A percentile compares a stretch with the other conserved stretches of the same genome.
Evolutionary conservation across 371 early-diverging fungal species (phyloP).

Genomic region (Rhizomucor pusillus): DNA sequence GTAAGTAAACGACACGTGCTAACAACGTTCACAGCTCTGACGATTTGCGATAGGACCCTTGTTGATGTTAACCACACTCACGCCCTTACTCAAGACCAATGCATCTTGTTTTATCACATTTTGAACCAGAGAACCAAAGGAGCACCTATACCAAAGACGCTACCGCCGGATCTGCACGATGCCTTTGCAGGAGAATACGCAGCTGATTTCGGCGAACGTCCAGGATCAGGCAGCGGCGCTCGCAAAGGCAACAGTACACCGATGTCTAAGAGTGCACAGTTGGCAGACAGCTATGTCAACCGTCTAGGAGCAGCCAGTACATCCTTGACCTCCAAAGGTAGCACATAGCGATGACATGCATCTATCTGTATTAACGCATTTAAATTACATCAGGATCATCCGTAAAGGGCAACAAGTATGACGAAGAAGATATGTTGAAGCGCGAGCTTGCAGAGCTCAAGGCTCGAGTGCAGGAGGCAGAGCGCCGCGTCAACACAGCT

Average conservation of each 20-base stretch:
- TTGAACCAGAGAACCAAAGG: constrained; percentile 57
- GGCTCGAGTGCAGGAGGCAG: constrained; percentile 40
- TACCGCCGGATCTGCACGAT: constrained; percentile 49
- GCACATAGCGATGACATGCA: not conserved
- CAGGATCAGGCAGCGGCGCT: constrained; percentile 46
- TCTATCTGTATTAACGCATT: not conserved
- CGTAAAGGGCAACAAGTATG: constrained; percentile 31
- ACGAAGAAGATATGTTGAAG: constrained; percentile 48
- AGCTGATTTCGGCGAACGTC: constrained; percentile 49
- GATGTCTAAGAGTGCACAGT: constrained; percentile 46
- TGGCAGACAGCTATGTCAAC: constrained; percentile 52
- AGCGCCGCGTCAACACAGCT: constrained; percentile 23
- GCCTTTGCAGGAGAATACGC: constrained; percentile 57
- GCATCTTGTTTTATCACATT: constrained; percentile 59
- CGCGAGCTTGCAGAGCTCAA: constrained; percentile 43
- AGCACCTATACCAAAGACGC: constrained; percentile 35
- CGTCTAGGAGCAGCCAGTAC: constrained; percentile 52
- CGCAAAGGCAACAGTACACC: constrained; percentile 45
- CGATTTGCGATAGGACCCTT: constrained; percentile 34
- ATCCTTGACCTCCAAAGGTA: constrained; percentile 38
- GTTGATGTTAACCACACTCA: constrained; percentile 65
- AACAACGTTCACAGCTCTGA: not conserved
- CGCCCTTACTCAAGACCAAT: constrained; percentile 63
- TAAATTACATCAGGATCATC: constrained; percentile 15
- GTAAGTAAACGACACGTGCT: constrained; percentile 21